These are phyloP conservation scores for Coprinellus aureogranulatus DNA, from an alignment of 768 basidiomycete species.

Conservation along the genomic window DNA sequence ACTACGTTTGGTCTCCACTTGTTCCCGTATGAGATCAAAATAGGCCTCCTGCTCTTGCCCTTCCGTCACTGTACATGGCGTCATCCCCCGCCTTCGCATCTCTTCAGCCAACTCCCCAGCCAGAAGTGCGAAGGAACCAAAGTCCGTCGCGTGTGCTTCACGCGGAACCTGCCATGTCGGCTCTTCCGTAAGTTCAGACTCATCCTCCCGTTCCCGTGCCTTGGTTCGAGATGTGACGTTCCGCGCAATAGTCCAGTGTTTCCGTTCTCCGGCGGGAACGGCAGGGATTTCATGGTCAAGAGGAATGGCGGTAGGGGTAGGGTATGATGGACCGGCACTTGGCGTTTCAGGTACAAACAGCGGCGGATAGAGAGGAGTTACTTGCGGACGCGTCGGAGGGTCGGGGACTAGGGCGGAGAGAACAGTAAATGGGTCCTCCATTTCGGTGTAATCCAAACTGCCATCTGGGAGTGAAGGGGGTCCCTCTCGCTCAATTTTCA, in stretches of 20 bases:
- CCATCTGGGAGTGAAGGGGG: slow-evolving; percentile 71
- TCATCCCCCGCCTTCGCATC: slow-evolving; percentile 32
- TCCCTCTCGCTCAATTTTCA: slow-evolving; percentile 75
- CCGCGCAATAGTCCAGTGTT: slow-evolving; percentile 63
- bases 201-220: slow-evolving; percentile 53
- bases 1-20: slow-evolving; percentile 32
- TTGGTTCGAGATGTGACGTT: slow-evolving; percentile 47
- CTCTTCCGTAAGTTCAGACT: slow-evolving; percentile 33
- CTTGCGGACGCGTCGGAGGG: slow-evolving; percentile 48
- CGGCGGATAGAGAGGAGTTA: slow-evolving; percentile 57
- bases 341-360: slow-evolving; percentile 19
- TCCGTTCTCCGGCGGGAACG: slow-evolving; percentile 33
- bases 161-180: slow-evolving; percentile 49
- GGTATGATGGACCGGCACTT: slow-evolving; percentile 13
- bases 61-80: slow-evolving; percentile 16
- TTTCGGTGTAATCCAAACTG: slow-evolving; percentile 72
- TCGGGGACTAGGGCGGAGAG: slow-evolving; percentile 65
- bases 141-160: slow-evolving; percentile 56
- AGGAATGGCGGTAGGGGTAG: slow-evolving; percentile 24
- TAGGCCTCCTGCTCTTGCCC: slow-evolving; percentile 33
- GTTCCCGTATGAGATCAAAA: slow-evolving; percentile 34
- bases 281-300: slow-evolving; percentile 21
- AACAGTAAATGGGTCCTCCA: slow-evolving; percentile 77
- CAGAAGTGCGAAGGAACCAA: slow-evolving; percentile 58
- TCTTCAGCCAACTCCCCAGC: slow-evolving; percentile 46